Base-by-base conservation (phyloP, 2,329 filamentous ascomycete genomes). In the Xylaria arbuscula region DNA sequence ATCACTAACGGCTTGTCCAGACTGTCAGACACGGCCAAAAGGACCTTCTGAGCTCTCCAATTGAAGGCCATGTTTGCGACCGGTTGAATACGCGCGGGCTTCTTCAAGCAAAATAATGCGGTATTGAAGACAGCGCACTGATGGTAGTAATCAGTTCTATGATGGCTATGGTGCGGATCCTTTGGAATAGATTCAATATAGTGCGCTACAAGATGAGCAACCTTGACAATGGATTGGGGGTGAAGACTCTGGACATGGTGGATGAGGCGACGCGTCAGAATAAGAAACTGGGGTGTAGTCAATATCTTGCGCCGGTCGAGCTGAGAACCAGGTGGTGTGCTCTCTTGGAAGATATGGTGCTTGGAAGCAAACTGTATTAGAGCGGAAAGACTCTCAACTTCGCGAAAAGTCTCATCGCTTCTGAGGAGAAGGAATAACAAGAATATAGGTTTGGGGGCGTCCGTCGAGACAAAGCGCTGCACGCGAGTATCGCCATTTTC, bases 1-100 rank as follows among this genome's bases (percentile, higher is more conserved):
- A 90, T 82, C n/a, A 85, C 73, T 3, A 90, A 76, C 3, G 86
- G 82, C 8, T 81, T 82, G 1, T 82, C 75, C 36, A 88, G 79
- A 3, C 78, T 76, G 28, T 83, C 82, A 0, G 87, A 89, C 74
- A 86, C 80, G 19, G 81, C 79, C 28, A 91, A 77, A 34, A 91
- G 78, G 5, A 82, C 78, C 56, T 82, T 85, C 70, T 90, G 86
- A 0, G 87, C 87, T 63, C 85, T 81, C 89, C 89, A 90, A 69
- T 85, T 86, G 76, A 84, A 80, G 3, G 77, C 75, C 76, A 82
- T 82, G 45, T 83, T 80, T 3, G 69, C 62, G 24, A 82, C 70
- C 0, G 82, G 80, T 2, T 77, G 67, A 22, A 75, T 69, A 0
- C 73, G 70, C 2, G 83, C 75, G 17, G 80, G 79, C 57, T 73